These are phyloP conservation scores for Didymosphaeria variabile DNA, from an alignment of 2,329 filamentous ascomycete genomes.

Conservation along the genomic window DNA sequence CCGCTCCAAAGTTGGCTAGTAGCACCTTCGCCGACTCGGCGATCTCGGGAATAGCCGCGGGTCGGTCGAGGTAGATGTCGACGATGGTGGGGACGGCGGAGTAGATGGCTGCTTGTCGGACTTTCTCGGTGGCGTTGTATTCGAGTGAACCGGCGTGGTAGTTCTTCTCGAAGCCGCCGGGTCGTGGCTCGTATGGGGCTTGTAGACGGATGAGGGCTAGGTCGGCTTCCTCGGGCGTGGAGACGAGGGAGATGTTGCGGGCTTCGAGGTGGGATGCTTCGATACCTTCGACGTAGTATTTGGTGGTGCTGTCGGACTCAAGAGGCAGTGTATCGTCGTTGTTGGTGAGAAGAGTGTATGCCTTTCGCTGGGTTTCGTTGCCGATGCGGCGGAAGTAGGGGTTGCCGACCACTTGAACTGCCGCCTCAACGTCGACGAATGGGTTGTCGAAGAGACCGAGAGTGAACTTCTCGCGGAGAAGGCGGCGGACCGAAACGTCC, in stretches of 20 bases:
- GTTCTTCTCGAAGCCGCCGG: constrained; percentile 52
- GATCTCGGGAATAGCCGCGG: constrained; percentile 55
- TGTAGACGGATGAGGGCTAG: constrained; percentile 53
- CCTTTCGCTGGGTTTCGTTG: constrained; percentile 49
- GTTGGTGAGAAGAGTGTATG: constrained; percentile 51
- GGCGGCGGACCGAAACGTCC: constrained; percentile 56
- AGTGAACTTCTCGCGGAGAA: constrained; percentile 61
- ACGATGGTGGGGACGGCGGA: constrained; percentile 52
- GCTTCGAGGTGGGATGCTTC: constrained; percentile 42
- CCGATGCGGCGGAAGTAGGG: constrained; percentile 54
- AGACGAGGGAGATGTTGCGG: constrained; percentile 46
- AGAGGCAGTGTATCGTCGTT: constrained; percentile 43
- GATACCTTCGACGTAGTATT: constrained; percentile 50
- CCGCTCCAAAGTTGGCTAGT: constrained; percentile 53
- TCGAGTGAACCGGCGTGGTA: constrained; percentile 55
- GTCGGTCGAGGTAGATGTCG: constrained; percentile 56
- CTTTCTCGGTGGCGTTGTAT: constrained; percentile 52
- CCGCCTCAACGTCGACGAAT: constrained; percentile 58
- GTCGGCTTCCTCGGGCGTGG: constrained; percentile 51
- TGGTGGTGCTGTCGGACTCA: constrained; percentile 26
- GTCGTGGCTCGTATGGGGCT: constrained; percentile 53
- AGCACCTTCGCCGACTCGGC: constrained; percentile 50
- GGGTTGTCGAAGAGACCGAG: constrained; percentile 63
- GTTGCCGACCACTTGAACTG: constrained; percentile 55
- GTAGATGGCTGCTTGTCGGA: constrained; percentile 52